A percentile compares a stretch with the other conserved stretches of the same genome.
phyloP scores from a whole-genome alignment of 83 land plant genomes.

The Picea mariana region DNA sequence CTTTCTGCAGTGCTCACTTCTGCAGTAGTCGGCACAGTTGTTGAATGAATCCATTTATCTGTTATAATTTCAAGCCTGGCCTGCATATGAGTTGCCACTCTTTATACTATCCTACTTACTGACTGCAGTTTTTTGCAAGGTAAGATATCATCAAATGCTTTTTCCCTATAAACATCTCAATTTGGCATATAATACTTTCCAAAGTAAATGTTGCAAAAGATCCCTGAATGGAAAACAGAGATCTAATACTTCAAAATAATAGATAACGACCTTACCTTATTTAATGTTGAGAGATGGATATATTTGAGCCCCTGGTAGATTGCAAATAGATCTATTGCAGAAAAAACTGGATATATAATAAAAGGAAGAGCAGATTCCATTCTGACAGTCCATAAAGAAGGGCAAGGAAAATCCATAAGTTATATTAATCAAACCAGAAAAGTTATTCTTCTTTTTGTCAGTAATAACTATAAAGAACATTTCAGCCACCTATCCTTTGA shows the following conservation, averaged over 20 bases:
- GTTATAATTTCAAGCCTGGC: constrained; percentile 68
- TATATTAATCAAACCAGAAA: not conserved
- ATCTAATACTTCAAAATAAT: not conserved
- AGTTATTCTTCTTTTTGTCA: not conserved
- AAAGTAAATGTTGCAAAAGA: constrained; percentile 13
- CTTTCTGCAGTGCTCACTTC: constrained; percentile 72
- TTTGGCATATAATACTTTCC: not conserved
- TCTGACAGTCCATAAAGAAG: constrained; percentile 26
- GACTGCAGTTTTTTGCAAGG: constrained; percentile 5
- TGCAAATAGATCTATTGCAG: constrained; percentile 58
- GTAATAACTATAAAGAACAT: not conserved
- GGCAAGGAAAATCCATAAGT: not conserved
- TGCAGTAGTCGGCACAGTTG: constrained; percentile 55
- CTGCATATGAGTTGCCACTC: constrained; percentile 25
- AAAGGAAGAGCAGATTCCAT: constrained; percentile 57
- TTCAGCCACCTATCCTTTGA: not conserved
- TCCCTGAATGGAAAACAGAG: constrained; percentile 12
- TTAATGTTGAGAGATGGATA: constrained; percentile 76
- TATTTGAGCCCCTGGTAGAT: constrained; percentile 68
- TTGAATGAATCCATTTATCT: constrained; percentile 42
- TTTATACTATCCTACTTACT: not conserved
- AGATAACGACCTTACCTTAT: constrained; percentile 43
- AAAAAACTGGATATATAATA: constrained; percentile 54
- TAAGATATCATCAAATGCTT: not conserved
- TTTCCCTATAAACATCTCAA: not conserved